These are phyloP conservation scores for Ogataea chonburiensis DNA, from an alignment of 805 yeast genomes.

Conservation along the genomic window DNA sequence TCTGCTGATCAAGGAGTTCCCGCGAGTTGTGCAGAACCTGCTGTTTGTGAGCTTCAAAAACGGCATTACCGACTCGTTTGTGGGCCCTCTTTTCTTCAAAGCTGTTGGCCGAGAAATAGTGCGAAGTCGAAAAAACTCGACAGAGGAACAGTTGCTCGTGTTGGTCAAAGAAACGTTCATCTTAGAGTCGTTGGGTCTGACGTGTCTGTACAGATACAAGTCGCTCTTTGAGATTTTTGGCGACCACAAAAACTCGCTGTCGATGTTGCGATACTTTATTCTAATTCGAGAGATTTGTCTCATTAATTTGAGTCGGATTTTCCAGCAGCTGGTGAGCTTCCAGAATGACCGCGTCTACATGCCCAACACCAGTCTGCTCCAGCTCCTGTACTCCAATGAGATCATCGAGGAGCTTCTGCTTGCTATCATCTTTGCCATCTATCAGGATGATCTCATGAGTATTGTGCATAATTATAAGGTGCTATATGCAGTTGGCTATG, in stretches of 20 bases:
- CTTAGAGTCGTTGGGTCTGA: conserved; percentile 26
- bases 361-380: conserved; percentile 16
- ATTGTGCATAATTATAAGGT: conserved; percentile 29
- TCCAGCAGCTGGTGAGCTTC: conserved; percentile 19
- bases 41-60: conserved; percentile 25
- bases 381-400: conserved; percentile 23
- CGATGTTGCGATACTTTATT: conserved; percentile 25
- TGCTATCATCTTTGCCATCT: conserved; percentile 29
- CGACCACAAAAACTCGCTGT: conserved; percentile 27
- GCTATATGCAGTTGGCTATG: conserved; percentile 27
- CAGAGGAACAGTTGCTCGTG: conserved; percentile 19
- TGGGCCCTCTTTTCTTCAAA: conserved; percentile 27
- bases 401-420: conserved; percentile 28
- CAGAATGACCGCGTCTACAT: conserved; percentile 13
- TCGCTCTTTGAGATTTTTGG: conserved; percentile 29
- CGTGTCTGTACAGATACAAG: conserved; percentile 27
- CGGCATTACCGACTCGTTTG: conserved; percentile 25
- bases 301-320: conserved; percentile 20
- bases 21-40: conserved; percentile 20
- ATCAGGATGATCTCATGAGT: conserved; percentile 32
- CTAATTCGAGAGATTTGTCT: conserved; percentile 28
- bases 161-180: conserved; percentile 28
- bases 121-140: conserved; percentile 5
- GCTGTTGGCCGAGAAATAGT: conserved; percentile 27
- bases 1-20: conserved; percentile 28